Conservation (phyloP, 2,329 filamentous ascomycete genomes). For the Aspergillus sergii region DNA sequence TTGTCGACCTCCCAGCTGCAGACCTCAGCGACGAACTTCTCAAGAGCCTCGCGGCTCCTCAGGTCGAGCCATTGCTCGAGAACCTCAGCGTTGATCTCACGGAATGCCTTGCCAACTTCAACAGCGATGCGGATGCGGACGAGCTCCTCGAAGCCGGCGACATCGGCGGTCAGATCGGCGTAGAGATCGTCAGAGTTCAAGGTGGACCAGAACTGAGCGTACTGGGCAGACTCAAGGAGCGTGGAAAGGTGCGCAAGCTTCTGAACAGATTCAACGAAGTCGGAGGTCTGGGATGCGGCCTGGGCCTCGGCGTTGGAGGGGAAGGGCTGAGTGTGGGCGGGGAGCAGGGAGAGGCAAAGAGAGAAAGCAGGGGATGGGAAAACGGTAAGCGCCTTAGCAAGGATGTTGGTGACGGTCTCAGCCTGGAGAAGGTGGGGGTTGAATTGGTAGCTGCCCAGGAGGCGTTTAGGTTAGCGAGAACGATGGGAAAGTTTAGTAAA, state of each 20-base stretch:
- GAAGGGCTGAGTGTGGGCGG: constrained; percentile 73
- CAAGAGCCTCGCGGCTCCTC: constrained; percentile 63
- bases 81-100: constrained; percentile 68
- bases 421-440: constrained; percentile 97
- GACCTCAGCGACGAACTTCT: constrained; percentile 80
- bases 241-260: constrained; percentile 84
- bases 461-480: neutral
- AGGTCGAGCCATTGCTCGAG: constrained; percentile 78
- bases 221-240: constrained; percentile 87
- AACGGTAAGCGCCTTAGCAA: constrained; percentile 95
- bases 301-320: constrained; percentile 50
- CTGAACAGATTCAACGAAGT: constrained; percentile 81
- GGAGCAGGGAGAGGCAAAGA: constrained; percentile 90
- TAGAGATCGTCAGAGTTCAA: constrained; percentile 94
- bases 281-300: constrained; percentile 42
- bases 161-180: constrained; percentile 92
- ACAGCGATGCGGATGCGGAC: constrained; percentile 88
- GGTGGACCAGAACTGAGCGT: constrained; percentile 88
- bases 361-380: constrained; percentile 96
- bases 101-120: constrained; percentile 78
- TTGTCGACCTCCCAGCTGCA: constrained; percentile 83
- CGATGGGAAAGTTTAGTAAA: constrained; percentile 2
- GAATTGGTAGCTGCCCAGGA: constrained; percentile 84
- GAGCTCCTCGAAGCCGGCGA: constrained; percentile 91
- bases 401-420: constrained; percentile 97